Percentiles rank a stretch among this genome's conserved stretches.
Evolutionary conservation across 495 filamentous ascomycete genomes (phyloP).

Genomic region (Chaetomium fimeti): DNA sequence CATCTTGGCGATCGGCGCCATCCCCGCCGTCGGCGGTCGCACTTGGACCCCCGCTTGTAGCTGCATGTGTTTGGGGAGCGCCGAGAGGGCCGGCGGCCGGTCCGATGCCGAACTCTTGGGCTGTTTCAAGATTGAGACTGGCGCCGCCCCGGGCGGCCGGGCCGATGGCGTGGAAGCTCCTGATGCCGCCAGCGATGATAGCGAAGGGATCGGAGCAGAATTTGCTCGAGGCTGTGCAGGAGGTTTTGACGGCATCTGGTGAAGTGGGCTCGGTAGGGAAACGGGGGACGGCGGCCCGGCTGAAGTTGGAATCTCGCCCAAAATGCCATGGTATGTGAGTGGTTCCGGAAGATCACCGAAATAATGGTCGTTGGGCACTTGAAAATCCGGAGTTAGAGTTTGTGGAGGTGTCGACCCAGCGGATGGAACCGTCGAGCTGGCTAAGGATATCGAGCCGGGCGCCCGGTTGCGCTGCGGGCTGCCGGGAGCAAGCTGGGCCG

Average conservation of each 20-base stretch:
- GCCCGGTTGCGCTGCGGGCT: neutral
- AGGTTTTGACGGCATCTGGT: conserved; percentile 4
- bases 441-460: conserved; percentile 5
- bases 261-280: conserved; percentile 14
- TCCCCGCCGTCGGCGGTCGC: conserved; percentile 13
- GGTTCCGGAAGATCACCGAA: conserved; percentile 15
- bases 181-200: conserved; percentile 1
- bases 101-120: conserved; percentile 25
- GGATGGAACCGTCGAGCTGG: conserved; percentile 13
- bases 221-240: conserved; percentile 18
- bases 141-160: conserved; percentile 13
- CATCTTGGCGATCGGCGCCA: conserved; percentile 62
- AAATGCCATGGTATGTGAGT: neutral
- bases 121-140: conserved; percentile 37
- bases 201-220: conserved; percentile 13
- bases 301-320: conserved; percentile 6
- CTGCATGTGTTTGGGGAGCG: conserved; percentile 39
- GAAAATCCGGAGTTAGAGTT: conserved; percentile 2
- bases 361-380: conserved; percentile 17
- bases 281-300: conserved; percentile 9
- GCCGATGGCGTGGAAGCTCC: conserved; percentile 9
- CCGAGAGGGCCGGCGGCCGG: conserved; percentile 24
- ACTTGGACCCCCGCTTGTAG: conserved; percentile 24
- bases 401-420: neutral
- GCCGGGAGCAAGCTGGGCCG: neutral